Evolutionary conservation across 768 basidiomycete genomes (phyloP).

Genomic region (Phylloporus scabripes): DNA sequence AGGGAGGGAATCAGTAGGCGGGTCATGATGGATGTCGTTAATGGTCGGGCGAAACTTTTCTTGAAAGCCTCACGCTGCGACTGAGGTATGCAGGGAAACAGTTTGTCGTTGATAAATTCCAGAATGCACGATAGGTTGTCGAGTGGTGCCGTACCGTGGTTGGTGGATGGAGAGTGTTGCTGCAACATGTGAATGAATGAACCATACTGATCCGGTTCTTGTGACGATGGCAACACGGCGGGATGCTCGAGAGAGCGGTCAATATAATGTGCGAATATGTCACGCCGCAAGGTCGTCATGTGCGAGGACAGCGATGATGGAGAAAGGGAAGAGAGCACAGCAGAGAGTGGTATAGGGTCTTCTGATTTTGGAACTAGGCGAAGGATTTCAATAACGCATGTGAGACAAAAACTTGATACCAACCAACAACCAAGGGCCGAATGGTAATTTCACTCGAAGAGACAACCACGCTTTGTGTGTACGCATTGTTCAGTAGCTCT

Average conservation of each 20-base stretch:
- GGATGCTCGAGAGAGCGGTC: slow-evolving; percentile 54
- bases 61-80: slow-evolving; percentile 43
- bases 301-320: slow-evolving; percentile 48
- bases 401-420: slow-evolving; percentile 30
- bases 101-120: slow-evolving; percentile 53
- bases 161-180: slow-evolving; percentile 39
- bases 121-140: slow-evolving; percentile 52
- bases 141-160: slow-evolving; percentile 37
- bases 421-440: slow-evolving; percentile 45
- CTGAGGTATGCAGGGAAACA: slow-evolving; percentile 54
- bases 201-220: slow-evolving; percentile 30
- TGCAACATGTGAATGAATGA: slow-evolving; percentile 43
- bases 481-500: slow-evolving; percentile 70
- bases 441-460: slow-evolving; percentile 47
- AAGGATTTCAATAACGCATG: not conserved
- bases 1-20: slow-evolving; percentile 64
- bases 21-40: slow-evolving; percentile 56
- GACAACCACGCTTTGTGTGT: slow-evolving; percentile 50
- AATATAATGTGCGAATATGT: slow-evolving; percentile 54
- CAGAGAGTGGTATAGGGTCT: slow-evolving; percentile 44
- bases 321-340: slow-evolving; percentile 57
- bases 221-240: slow-evolving; percentile 35
- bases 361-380: slow-evolving; percentile 52
- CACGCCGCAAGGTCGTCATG: slow-evolving; percentile 59
- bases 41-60: slow-evolving; percentile 54